Base-by-base conservation (phyloP, 208 protist genomes). In the Trypanosoma rangeli region DNA sequence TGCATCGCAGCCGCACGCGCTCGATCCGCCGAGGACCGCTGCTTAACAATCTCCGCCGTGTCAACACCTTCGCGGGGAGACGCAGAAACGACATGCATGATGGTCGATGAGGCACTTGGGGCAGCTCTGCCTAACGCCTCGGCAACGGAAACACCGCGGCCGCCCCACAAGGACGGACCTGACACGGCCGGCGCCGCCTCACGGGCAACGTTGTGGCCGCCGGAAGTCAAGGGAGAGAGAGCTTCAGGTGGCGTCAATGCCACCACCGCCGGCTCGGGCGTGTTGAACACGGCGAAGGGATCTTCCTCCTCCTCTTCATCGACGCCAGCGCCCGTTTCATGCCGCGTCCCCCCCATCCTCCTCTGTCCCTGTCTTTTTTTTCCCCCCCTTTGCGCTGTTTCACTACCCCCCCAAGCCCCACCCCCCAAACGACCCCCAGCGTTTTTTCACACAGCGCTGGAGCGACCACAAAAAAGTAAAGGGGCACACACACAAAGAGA, bases 291-390 rank as follows among this genome's bases (percentile, higher is more conserved):
- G 22, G 82, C 80, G 35, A 92, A 92, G 44, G 76, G 76, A 64
- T 92, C 80, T n/a, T 91, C 83, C 56, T 84, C 84, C 22, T 76
- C 66, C 2, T 79, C 70, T 55, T 68, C 64, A 55, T 58, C 28
- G 42, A 49, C 49, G 8, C 9, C 35, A 18, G 18, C 33, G 7
- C 16, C 26, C 37, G 37, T 12, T 13, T 58, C n/a, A 44, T 33
- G 5, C 8, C 28, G 55, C n/a, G 58, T 46, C 59, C 48, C 61
- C 29, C 24, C 35, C 33, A 73, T 12, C 15, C 33, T 48, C 50
- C 26, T 56, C 44, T n/a, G n/a, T 42, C 9, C 33, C 37, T n/a
- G 52, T 37, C 42, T 33, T 18, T 50, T 35, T 55, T 12, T 26
- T n/a, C 58, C 18, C 55, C 24, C 54, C n/a, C 24, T 33, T 73